phyloP scores from a whole-genome alignment of 768 basidiomycete species.

The Lentinus brumalis region DNA sequence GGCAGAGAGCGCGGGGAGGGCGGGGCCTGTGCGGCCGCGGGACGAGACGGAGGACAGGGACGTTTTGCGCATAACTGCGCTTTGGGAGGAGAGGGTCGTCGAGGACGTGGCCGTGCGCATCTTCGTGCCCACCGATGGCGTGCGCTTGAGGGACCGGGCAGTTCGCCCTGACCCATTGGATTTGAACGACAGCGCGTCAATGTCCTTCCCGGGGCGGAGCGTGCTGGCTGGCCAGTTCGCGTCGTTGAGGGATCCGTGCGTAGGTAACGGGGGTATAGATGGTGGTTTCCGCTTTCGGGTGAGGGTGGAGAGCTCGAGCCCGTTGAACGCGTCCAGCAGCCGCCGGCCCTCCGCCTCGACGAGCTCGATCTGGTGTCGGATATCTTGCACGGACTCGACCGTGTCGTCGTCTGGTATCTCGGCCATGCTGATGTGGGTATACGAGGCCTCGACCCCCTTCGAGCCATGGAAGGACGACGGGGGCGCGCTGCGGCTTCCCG shows the following conservation, averaged over 20 bases:
- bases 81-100: constrained; percentile 7
- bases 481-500: constrained; percentile 30
- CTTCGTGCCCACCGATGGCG: constrained; percentile 24
- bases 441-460: constrained; percentile 18
- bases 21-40: constrained; percentile 33
- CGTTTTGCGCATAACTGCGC: constrained; percentile 45
- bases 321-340: constrained; percentile 78
- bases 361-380: constrained; percentile 63
- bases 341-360: constrained; percentile 73
- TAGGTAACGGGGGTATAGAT: constrained; percentile 24
- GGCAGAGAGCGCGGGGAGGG: constrained; percentile 29
- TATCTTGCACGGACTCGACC: constrained; percentile 59
- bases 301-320: constrained; percentile 70
- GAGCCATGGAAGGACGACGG: constrained; percentile 35
- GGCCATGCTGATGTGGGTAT: constrained; percentile 28
- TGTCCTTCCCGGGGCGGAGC: constrained; percentile 21
- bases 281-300: constrained; percentile 48
- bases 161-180: constrained; percentile 28
- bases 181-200: constrained; percentile 29
- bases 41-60: constrained; percentile 65
- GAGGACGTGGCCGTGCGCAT: constrained; percentile 7
- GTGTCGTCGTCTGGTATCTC: constrained; percentile 56
- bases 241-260: constrained; percentile 19
- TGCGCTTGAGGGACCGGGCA: constrained; percentile 24
- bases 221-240: constrained; percentile 13